Percentiles rank a stretch among this genome's conserved stretches.
phyloP scores from a whole-genome alignment of 2,329 filamentous ascomycete genomes.

The Verruconis gallopava region DNA sequence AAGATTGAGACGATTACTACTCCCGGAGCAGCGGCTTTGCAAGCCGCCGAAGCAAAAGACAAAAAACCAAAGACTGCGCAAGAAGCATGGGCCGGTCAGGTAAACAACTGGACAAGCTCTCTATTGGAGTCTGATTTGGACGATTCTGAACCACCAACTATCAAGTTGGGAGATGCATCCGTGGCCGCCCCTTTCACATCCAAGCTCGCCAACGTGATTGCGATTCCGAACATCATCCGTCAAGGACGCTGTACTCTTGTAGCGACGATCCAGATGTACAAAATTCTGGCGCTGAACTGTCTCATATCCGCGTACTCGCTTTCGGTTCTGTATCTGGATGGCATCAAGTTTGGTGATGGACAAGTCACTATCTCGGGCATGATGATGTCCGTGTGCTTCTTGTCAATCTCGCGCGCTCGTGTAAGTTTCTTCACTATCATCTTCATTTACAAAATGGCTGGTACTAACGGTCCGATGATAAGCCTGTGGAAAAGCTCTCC shows the following conservation, averaged over 20 bases:
- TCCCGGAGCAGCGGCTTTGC: conserved; percentile 48
- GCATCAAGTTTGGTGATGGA: conserved; percentile 97
- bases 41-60: conserved; percentile 43
- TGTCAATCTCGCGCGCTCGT: conserved; percentile 95
- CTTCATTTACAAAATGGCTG: conserved; percentile 15
- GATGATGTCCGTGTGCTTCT: conserved; percentile 99
- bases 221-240: conserved; percentile 94
- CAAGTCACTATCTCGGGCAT: conserved; percentile 98
- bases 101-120: conserved; percentile 70
- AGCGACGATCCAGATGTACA: conserved; percentile 99
- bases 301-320: conserved; percentile 95
- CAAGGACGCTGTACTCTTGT: conserved; percentile 96
- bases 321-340: conserved; percentile 90
- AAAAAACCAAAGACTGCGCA: conserved; percentile 13
- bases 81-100: conserved; percentile 59
- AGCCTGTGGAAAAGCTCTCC: conserved; percentile 83
- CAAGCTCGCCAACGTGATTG: conserved; percentile 92
- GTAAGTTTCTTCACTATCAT: conserved; percentile 24
- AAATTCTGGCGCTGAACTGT: conserved; percentile 95
- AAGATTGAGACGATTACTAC: conserved; percentile 31
- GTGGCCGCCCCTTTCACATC: conserved; percentile 96
- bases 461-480: conserved; percentile 15
- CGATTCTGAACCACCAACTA: conserved; percentile 80
- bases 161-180: conserved; percentile 94
- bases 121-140: conserved; percentile 88